A percentile compares a stretch with the other conserved stretches of the same genome.
phyloP scores from a whole-genome alignment of 192 early-diverging fungal genomes.

The Backusella australiensis region DNA sequence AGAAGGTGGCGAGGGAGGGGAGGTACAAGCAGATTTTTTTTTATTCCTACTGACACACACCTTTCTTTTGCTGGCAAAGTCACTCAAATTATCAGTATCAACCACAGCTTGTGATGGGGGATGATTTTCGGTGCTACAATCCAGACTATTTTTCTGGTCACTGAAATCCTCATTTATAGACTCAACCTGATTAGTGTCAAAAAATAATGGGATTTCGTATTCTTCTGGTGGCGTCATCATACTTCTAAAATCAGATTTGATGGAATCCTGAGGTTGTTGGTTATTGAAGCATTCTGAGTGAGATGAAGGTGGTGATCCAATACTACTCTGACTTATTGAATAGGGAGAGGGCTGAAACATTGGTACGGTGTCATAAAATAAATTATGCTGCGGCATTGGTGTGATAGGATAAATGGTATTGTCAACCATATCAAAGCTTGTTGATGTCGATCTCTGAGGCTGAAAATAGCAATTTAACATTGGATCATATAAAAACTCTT shows the following conservation, averaged over 20 bases:
- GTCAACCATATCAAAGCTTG: background rate
- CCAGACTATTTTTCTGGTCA: background rate
- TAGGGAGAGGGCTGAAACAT: background rate
- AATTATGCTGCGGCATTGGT: background rate
- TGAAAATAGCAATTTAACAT: background rate
- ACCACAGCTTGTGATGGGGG: background rate
- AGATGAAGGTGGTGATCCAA: background rate
- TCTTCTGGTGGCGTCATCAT: slow-evolving; percentile 7
- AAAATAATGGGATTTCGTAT: slow-evolving; percentile 7
- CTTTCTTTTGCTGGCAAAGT: background rate
- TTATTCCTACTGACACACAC: background rate
- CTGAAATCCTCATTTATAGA: background rate
- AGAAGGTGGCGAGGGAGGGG: background rate
- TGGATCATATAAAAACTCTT: background rate
- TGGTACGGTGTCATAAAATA: background rate
- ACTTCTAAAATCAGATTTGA: background rate
- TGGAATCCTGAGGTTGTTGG: background rate
- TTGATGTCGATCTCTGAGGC: slow-evolving; percentile 3
- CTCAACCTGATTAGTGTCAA: background rate
- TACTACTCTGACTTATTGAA: background rate
- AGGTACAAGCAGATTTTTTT: background rate
- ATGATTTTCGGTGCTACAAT: background rate
- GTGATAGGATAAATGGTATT: background rate
- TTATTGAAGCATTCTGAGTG: slow-evolving; percentile 1
- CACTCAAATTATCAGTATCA: background rate